Conservation (phyloP, 352 stramenopile species). For the Thalassiosira ordinaria region DNA sequence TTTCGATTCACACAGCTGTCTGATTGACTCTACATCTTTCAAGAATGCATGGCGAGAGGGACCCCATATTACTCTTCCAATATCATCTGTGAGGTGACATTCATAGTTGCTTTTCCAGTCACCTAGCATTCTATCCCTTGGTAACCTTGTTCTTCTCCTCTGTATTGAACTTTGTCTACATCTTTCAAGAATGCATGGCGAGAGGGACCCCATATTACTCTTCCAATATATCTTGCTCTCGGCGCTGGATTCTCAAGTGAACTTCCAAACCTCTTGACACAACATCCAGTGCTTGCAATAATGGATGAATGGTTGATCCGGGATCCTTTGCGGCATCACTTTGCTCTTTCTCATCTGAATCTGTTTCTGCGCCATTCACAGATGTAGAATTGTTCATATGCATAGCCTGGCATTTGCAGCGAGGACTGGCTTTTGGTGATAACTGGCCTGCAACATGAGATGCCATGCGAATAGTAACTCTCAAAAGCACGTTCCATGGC, state of each 20-base stretch:
- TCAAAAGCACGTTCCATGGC: slow-evolving; percentile 57
- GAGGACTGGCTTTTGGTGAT: background rate
- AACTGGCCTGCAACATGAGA: slow-evolving; percentile 34
- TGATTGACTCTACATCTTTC: slow-evolving; percentile 39
- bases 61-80: slow-evolving; percentile 33
- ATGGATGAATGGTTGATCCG: slow-evolving; percentile 23
- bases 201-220: slow-evolving; percentile 37
- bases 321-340: slow-evolving; percentile 6
- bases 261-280: slow-evolving; percentile 31
- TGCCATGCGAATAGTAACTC: slow-evolving; percentile 51
- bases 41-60: slow-evolving; percentile 54
- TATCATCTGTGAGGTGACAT: background rate
- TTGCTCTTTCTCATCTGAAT: background rate
- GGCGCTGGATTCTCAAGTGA: slow-evolving; percentile 25
- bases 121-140: slow-evolving; percentile 38
- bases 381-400: too few relatives aligned
- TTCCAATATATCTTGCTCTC: background rate
- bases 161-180: slow-evolving; percentile 10
- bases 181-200: slow-evolving; percentile 46
- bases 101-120: slow-evolving; percentile 40
- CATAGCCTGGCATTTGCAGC: background rate
- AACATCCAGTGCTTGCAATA: slow-evolving; percentile 46
- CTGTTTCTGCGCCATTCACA: too few relatives aligned
- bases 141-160: background rate
- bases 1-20: slow-evolving; percentile 1